Evolutionary conservation across 305 asterid genomes (phyloP).

Genomic region (Caryopteris hybrid): DNA sequence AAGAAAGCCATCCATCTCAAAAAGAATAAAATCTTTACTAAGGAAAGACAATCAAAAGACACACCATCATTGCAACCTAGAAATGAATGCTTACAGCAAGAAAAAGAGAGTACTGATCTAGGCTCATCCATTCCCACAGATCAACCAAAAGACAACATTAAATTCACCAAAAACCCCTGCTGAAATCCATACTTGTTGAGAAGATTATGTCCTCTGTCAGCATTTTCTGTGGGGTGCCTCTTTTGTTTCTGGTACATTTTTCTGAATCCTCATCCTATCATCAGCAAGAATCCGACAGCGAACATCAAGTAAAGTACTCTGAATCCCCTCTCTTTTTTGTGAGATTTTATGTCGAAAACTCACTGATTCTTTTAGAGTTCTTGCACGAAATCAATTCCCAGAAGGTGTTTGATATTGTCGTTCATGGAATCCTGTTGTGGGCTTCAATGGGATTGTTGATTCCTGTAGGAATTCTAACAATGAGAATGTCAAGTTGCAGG

Average conservation of each 20-base stretch:
- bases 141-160: conserved; percentile 13
- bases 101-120: no score
- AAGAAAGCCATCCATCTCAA: conserved; percentile 17
- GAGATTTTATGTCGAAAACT: background rate
- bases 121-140: background rate
- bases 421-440: conserved; percentile 78
- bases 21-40: conserved; percentile 23
- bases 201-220: conserved; percentile 7
- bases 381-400: conserved; percentile 41
- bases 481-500: conserved; percentile 50
- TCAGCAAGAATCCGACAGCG: conserved; percentile 13
- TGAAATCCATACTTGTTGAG: background rate
- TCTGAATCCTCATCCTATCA: conserved; percentile 31
- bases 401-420: conserved; percentile 41
- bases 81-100: background rate
- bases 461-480: conserved; percentile 66
- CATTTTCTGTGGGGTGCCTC: conserved; percentile 14
- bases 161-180: conserved; percentile 2
- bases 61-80: conserved; percentile 26
- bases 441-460: conserved; percentile 73
- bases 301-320: conserved; percentile 27
- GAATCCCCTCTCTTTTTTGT: background rate
- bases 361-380: background rate
- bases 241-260: conserved; percentile 29
- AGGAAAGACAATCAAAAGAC: conserved; percentile 7